A percentile compares a stretch with the other conserved stretches of the same genome.
These are phyloP conservation scores for Achaetomium macrosporum DNA, from an alignment of 2,329 filamentous ascomycete genomes.

Conservation along the genomic window DNA sequence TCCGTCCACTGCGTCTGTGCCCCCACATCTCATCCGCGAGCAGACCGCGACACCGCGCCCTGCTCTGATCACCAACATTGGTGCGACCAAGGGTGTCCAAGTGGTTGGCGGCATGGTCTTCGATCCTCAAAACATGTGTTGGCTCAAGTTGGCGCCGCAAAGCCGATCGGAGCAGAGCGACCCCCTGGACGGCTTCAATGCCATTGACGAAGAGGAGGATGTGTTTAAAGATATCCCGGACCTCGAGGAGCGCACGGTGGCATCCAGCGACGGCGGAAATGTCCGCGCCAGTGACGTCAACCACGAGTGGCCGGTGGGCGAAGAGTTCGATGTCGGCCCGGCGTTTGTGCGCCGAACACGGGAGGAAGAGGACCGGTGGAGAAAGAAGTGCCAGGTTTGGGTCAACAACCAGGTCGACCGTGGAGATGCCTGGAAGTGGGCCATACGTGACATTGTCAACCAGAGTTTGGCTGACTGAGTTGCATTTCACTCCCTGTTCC, in stretches of 20 bases:
- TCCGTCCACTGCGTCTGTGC: constrained; percentile 45
- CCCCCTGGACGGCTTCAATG: constrained; percentile 59
- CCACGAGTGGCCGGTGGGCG: constrained; percentile 80
- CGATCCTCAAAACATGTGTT: constrained; percentile 94
- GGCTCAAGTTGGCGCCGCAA: constrained; percentile 69
- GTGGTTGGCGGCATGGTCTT: constrained; percentile 98
- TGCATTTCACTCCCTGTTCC: neutral
- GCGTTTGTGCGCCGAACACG: constrained; percentile 85
- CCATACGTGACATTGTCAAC: constrained; percentile 55
- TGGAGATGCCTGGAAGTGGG: constrained; percentile 70
- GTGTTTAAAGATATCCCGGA: constrained; percentile 94
- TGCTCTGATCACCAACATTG: constrained; percentile 88
- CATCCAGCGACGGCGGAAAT: constrained; percentile 42
- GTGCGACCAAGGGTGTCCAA: constrained; percentile 77
- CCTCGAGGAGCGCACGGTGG: constrained; percentile 62
- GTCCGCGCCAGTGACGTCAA: constrained; percentile 56
- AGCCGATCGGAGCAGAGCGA: constrained; percentile 44
- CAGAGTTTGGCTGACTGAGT: constrained; percentile 16
- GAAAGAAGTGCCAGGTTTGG: constrained; percentile 83
- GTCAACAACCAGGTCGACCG: constrained; percentile 50
- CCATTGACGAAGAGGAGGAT: constrained; percentile 81
- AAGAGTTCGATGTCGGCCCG: constrained; percentile 96
- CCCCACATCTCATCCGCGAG: constrained; percentile 42
- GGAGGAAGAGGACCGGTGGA: constrained; percentile 89
- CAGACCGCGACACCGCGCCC: constrained; percentile 57